A percentile compares a stretch with the other conserved stretches of the same genome.
Evolutionary conservation across 2,329 filamentous ascomycete genomes (phyloP).

Genomic region (Madurella mycetomatis): DNA sequence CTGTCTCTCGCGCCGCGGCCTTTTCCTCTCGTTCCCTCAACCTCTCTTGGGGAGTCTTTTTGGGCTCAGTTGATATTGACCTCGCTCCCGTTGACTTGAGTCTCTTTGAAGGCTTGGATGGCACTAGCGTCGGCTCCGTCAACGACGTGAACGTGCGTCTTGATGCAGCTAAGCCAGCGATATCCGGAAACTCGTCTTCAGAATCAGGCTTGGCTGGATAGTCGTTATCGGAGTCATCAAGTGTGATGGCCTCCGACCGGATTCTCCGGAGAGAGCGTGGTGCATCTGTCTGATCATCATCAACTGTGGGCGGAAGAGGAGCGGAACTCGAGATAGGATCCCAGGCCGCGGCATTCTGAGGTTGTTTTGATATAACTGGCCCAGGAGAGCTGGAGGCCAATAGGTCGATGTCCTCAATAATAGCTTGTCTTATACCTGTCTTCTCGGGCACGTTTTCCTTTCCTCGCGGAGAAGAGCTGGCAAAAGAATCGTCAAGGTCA

Average conservation of each 20-base stretch:
- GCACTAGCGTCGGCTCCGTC: neutral
- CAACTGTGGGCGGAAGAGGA: slow-evolving; percentile 33
- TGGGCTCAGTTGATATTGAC: slow-evolving; percentile 6
- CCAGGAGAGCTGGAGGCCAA: slow-evolving; percentile 21
- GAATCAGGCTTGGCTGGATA: neutral
- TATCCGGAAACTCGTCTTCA: slow-evolving; percentile 49
- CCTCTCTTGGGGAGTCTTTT: slow-evolving; percentile 35
- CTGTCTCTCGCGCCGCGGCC: slow-evolving; percentile 46
- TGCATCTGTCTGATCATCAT: slow-evolving; percentile 10
- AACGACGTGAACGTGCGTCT: slow-evolving; percentile 15
- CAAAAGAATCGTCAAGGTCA: slow-evolving; percentile 19
- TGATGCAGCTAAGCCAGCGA: slow-evolving; percentile 38
- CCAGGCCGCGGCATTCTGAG: slow-evolving; percentile 35
- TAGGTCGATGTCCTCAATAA: slow-evolving; percentile 12
- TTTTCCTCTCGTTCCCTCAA: slow-evolving; percentile 42
- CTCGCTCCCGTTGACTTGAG: slow-evolving; percentile 22
- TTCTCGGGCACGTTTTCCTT: neutral
- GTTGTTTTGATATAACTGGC: slow-evolving; percentile 12
- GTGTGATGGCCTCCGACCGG: slow-evolving; percentile 32
- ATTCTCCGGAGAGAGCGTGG: slow-evolving; percentile 19
- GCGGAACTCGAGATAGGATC: slow-evolving; percentile 53
- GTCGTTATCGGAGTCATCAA: slow-evolving; percentile 32
- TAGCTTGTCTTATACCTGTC: neutral
- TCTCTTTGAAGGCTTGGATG: slow-evolving; percentile 8
- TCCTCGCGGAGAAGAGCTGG: slow-evolving; percentile 17